phyloP scores from a whole-genome alignment of 495 filamentous ascomycete species.

The Lindgomyces ingoldianus region DNA sequence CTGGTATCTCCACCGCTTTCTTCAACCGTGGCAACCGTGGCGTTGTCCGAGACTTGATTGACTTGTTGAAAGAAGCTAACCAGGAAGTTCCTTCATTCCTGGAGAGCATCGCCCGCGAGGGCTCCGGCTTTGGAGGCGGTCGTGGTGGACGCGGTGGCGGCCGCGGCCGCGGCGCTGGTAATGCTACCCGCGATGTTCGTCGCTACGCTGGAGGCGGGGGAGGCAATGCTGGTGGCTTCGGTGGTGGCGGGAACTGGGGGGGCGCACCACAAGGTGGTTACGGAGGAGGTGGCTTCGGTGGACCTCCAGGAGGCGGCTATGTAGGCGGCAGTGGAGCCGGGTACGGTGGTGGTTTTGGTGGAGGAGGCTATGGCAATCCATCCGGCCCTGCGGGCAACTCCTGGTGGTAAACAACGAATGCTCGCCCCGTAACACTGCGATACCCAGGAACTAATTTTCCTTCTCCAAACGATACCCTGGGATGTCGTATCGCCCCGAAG shows the following conservation, averaged over 20 bases:
- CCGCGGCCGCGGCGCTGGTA: constrained; percentile 62
- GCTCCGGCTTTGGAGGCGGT: constrained; percentile 70
- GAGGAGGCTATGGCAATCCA: constrained; percentile 75
- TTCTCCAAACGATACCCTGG: constrained; percentile 23
- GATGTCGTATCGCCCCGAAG: constrained; percentile 16
- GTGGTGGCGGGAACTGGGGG: constrained; percentile 48
- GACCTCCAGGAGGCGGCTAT: constrained; percentile 38
- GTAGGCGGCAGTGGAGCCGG: constrained; percentile 50
- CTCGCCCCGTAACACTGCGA: constrained; percentile 4
- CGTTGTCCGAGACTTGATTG: constrained; percentile 91
- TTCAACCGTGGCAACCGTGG: constrained; percentile 99
- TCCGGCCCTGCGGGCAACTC: constrained; percentile 77
- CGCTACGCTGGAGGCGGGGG: constrained; percentile 66
- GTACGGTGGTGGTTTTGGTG: constrained; percentile 43
- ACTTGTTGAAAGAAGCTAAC: constrained; percentile 95
- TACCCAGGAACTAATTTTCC: constrained; percentile 23
- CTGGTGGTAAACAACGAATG: constrained; percentile 78
- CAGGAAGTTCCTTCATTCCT: constrained; percentile 93
- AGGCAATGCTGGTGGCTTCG: constrained; percentile 52
- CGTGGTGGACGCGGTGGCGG: constrained; percentile 59
- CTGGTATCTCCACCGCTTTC: constrained; percentile 96
- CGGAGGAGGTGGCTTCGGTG: constrained; percentile 40
- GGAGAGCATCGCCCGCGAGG: constrained; percentile 94
- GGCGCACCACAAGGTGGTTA: constrained; percentile 48
- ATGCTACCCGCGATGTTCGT: constrained; percentile 86